Evolutionary conservation across 2,329 filamentous ascomycete genomes (phyloP), one percentile per base, ranked within the genome.

Genomic region (Fusarium sp.): DNA sequence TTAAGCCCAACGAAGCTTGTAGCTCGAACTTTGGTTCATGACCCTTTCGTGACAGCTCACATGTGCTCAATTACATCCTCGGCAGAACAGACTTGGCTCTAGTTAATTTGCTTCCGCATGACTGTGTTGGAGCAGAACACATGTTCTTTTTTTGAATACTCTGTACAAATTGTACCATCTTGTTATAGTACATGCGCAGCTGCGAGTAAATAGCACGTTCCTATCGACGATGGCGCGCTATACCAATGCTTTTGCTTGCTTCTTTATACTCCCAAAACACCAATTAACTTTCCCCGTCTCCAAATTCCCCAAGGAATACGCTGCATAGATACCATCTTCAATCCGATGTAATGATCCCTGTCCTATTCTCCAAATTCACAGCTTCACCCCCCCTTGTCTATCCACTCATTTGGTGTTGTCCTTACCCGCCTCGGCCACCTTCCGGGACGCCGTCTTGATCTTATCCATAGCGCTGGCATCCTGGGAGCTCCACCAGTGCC

Each of bases 401-500:
- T 38, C 51, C 58, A 57, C 56, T 70, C 61, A 70, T 50, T 66
- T 71, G 33, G 51, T 19, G 41, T 72, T 71, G 33, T 69, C 69
- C 57, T 68, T 70, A 32, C 59, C 66, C 17, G 64, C 69, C 51
- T 72, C 69, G 23, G 66, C 51, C 46, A 72, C 61, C 67, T 74
- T 76, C 43, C 71, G 69, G 41, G 66, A 83, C 27, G 81, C 83
- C 69, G 75, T 79, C 38, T 79, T 77, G 53, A 87, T 70, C 73
- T 80, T 84, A 4, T 68, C 76, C 68, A 74, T 73, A 2, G 80
- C 73, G 60, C 72, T 77, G 4, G 73, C 76, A 61, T 84, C 84
- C 46, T 87, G 71, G 39, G 77, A 68, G 23, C 68, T 68, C 70
- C 80, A 84, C 79, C 82, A 85, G 42, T 75, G 75, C 61, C 77